These are phyloP conservation scores for Tuber umbilicatum DNA, from an alignment of 495 filamentous ascomycete species.

Conservation along the genomic window DNA sequence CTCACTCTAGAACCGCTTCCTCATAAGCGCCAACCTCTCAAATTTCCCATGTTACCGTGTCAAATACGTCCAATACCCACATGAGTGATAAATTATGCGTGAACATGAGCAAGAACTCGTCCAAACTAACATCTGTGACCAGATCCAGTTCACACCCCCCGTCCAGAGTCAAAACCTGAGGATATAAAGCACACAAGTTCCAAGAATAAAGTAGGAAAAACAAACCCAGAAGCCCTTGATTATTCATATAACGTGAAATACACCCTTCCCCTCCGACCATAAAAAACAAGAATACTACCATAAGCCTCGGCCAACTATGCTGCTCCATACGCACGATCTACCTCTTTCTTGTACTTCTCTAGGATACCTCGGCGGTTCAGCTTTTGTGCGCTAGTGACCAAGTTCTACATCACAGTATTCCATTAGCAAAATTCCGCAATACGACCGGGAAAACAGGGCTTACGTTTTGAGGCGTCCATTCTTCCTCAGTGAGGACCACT, in stretches of 20 bases:
- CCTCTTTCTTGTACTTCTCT: conserved; percentile 59
- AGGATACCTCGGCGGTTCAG: conserved; percentile 64
- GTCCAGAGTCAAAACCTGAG: neutral
- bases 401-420: conserved; percentile 47
- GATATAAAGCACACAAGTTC: neutral
- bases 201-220: neutral
- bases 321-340: conserved; percentile 53
- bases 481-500: conserved; percentile 86
- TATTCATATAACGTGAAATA: neutral
- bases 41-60: neutral
- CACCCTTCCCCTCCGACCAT: neutral
- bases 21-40: neutral
- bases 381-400: conserved; percentile 74
- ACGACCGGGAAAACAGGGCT: conserved; percentile 42
- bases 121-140: neutral
- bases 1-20: neutral
- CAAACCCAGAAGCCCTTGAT: neutral
- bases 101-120: neutral
- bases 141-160: neutral
- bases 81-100: neutral
- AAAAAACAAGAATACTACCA: neutral
- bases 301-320: neutral
- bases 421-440: conserved; percentile 3
- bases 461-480: conserved; percentile 96
- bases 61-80: neutral